phyloP scores from a whole-genome alignment of 225 moss, liverwort and hornwort genomes.

The Straminergon stramineum region DNA sequence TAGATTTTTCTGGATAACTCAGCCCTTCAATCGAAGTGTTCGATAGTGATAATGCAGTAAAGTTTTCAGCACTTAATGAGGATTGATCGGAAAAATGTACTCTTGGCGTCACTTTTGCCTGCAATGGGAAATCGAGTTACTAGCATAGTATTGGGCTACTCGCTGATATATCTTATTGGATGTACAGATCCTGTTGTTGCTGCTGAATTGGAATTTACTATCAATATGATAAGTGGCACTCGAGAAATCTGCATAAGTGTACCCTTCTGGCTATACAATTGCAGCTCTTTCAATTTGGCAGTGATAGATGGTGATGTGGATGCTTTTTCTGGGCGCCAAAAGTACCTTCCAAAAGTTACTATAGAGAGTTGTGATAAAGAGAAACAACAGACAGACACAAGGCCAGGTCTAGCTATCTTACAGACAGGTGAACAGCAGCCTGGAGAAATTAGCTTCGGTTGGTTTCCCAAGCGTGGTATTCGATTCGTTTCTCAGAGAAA shows the following conservation, averaged over 20 bases:
- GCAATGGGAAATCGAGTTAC: neutral
- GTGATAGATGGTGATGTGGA: conserved; percentile 93
- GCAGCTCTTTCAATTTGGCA: conserved; percentile 58
- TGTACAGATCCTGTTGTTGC: conserved; percentile 68
- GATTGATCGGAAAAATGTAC: neutral
- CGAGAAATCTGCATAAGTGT: conserved; percentile 77
- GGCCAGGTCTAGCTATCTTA: conserved; percentile 42
- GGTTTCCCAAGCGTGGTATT: conserved; percentile 26
- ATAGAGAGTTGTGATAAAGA: conserved; percentile 21
- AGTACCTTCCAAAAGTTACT: conserved; percentile 36
- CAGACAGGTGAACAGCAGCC: conserved; percentile 21
- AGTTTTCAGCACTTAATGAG: neutral
- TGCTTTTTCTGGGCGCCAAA: conserved; percentile 54
- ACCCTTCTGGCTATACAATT: conserved; percentile 95
- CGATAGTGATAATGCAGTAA: neutral
- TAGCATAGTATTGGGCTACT: neutral
- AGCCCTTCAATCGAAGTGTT: neutral
- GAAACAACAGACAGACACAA: conserved; percentile 37
- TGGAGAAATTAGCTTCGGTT: conserved; percentile 16
- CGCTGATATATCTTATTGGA: neutral
- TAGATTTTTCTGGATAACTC: neutral
- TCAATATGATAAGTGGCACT: conserved; percentile 60
- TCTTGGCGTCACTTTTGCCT: neutral
- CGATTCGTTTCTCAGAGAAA: conserved; percentile 15
- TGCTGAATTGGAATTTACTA: conserved; percentile 51